Percentiles rank a stretch among this genome's conserved stretches.
Evolutionary conservation across 1,139 yeast species (phyloP).

Genomic region (Yamadazyma taylorii): DNA sequence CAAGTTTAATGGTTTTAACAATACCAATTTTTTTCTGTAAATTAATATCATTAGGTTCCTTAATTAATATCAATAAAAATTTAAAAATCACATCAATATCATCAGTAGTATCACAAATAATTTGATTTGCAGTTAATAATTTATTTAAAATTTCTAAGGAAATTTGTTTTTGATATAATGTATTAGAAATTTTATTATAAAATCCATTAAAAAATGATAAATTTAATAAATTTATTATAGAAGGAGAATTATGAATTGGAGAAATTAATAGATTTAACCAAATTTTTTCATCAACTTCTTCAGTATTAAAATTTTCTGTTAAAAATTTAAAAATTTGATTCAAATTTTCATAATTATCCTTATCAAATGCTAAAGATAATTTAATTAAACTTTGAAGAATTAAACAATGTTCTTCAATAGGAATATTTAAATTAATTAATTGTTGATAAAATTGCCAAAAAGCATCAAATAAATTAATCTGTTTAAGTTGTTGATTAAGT

Average conservation of each 20-base stretch:
- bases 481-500: slow-evolving; percentile 5
- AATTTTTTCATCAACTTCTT: slow-evolving; percentile 30
- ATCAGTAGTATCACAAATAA: slow-evolving; percentile 24
- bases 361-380: slow-evolving; percentile 67
- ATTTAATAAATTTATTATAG: slow-evolving; percentile 28
- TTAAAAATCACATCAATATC: slow-evolving; percentile 49
- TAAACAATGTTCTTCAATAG: slow-evolving; percentile 63
- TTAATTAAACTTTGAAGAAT: slow-evolving; percentile 65
- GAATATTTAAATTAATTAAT: slow-evolving; percentile 54
- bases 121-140: slow-evolving; percentile 21
- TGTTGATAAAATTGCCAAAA: slow-evolving; percentile 67
- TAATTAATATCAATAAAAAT: slow-evolving; percentile 38
- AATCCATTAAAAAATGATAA: slow-evolving; percentile 45
- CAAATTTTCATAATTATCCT: slow-evolving; percentile 58
- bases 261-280: slow-evolving; percentile 57
- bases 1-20: slow-evolving; percentile 31
- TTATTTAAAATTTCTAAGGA: slow-evolving; percentile 45
- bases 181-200: slow-evolving; percentile 35
- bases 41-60: slow-evolving; percentile 29
- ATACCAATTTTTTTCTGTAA: slow-evolving; percentile 42
- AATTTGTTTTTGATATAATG: slow-evolving; percentile 36
- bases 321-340: slow-evolving; percentile 64
- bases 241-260: slow-evolving; percentile 50
- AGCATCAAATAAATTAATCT: slow-evolving; percentile 25
- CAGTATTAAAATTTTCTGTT: slow-evolving; percentile 38